Base-by-base conservation (phyloP, 371 early-diverging fungal genomes). In the Mucor racemosus region DNA sequence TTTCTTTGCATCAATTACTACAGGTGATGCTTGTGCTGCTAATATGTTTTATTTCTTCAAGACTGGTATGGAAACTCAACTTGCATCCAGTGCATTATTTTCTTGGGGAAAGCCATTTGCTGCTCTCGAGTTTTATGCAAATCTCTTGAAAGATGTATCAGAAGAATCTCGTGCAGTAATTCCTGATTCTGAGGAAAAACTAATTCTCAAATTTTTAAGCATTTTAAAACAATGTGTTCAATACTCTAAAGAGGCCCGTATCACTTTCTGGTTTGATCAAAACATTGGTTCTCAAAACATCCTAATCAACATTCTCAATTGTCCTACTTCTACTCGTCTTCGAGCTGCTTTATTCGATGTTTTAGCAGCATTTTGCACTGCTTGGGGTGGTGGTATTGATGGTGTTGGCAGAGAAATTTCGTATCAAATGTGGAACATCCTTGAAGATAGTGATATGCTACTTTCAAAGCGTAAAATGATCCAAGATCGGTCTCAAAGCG, bases 31-130 rank as follows among this genome's bases (percentile, higher is more conserved):
- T 1, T 78, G 76, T 68, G 84, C 84, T 13, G 17, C 57, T 0
- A 50, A 68, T 8, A 74, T 74, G 60, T 72, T 72, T 19, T n/a
- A 64, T 14, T 76, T 73, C 35, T 72, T 83, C 26, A 64, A 68
- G 19, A n/a, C 15, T 3, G 73, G 68, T n/a, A 66, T 76, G 0
- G 44, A 68, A 17, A 26, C 64, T 31, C 67, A 76, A 10, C 34
- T 76, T 26, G 62, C 55, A 0, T 42, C 58, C 1, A 78, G 77
- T 31, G 56, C 58, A 0, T 40, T 78, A 5, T 80, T 80, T 59
- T 77, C 80, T 1, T 83, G 84, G 84, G 74, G 76, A 59, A 83
- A 76, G 21, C 74, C 77, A 1, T 61, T 78, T 39, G 66, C 75
- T 15, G 79, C 79, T 19, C 41, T 83, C 1, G 65, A 77, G 6